These are phyloP conservation scores for Aspergillus sp. DNA, from an alignment of 2,329 filamentous ascomycete genomes.

Conservation along the genomic window DNA sequence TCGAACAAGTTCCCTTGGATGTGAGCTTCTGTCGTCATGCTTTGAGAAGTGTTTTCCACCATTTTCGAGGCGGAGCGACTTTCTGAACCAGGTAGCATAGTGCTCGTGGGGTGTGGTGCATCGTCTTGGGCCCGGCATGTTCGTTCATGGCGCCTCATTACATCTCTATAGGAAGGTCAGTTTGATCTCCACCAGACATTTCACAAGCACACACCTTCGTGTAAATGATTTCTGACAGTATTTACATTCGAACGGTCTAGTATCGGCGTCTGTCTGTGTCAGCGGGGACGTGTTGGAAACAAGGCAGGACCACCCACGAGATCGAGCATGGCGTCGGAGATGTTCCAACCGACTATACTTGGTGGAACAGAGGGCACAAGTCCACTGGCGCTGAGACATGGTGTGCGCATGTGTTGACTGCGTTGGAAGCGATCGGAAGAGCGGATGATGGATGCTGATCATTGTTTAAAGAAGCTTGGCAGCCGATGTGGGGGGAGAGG, in stretches of 20 bases:
- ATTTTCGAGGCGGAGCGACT: too few relatives aligned
- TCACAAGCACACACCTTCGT: constrained; percentile 11
- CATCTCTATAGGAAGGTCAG: constrained; percentile 14
- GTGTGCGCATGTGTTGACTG: not conserved
- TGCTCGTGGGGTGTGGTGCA: not conserved
- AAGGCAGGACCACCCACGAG: constrained; percentile 12
- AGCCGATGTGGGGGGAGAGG: not conserved
- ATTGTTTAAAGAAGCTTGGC: not conserved
- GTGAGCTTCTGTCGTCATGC: not conserved
- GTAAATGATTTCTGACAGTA: constrained; percentile 18
- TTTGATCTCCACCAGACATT: too few relatives aligned
- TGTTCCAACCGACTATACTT: constrained; percentile 22
- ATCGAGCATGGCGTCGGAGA: constrained; percentile 18
- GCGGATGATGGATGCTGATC: not conserved
- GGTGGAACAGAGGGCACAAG: constrained; percentile 13
- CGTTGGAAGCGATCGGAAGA: not conserved
- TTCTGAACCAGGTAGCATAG: not conserved
- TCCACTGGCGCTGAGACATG: constrained; percentile 9
- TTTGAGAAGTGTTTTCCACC: not conserved
- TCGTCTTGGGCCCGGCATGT: constrained; percentile 15
- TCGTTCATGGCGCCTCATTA: constrained; percentile 20
- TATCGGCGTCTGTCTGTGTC: constrained; percentile 12
- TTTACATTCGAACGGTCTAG: constrained; percentile 14
- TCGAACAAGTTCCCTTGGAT: not conserved
- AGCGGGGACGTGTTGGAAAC: not conserved